These are phyloP conservation scores for Aspergillus sp. DNA, from an alignment of 2,329 filamentous ascomycete genomes.

Conservation along the genomic window DNA sequence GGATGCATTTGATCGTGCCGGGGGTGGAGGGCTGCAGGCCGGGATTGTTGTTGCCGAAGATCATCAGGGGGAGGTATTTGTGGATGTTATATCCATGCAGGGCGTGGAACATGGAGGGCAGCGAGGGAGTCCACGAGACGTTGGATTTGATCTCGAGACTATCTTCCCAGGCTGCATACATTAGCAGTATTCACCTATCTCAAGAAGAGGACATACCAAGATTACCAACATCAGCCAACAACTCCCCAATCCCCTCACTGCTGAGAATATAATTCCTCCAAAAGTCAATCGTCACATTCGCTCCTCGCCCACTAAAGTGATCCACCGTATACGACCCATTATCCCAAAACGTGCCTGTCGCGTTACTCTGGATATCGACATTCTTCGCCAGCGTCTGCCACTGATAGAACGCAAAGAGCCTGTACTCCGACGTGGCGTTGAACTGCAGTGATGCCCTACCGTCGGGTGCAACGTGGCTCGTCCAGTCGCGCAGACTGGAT, in stretches of 20 bases:
- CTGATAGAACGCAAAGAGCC: slow-evolving; percentile 16
- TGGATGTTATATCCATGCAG: slow-evolving; percentile 30
- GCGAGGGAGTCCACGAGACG: slow-evolving; percentile 33
- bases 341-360: slow-evolving; percentile 18
- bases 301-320: slow-evolving; percentile 37
- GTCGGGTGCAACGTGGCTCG: slow-evolving; percentile 3
- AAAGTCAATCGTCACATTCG: slow-evolving; percentile 30
- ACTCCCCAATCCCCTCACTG: slow-evolving; percentile 19
- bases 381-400: slow-evolving; percentile 12
- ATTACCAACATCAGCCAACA: slow-evolving; percentile 30
- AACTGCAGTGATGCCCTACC: slow-evolving; percentile 7
- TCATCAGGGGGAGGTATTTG: slow-evolving; percentile 27
- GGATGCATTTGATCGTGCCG: slow-evolving; percentile 7
- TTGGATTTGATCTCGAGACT: slow-evolving; percentile 28
- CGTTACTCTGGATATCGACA: slow-evolving; percentile 20
- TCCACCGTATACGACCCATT: slow-evolving; percentile 37
- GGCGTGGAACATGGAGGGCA: slow-evolving; percentile 24
- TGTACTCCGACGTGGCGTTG: not conserved
- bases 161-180: slow-evolving; percentile 14
- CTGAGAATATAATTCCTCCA: slow-evolving; percentile 36
- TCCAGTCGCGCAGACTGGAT: not conserved
- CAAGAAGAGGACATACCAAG: slow-evolving; percentile 11
- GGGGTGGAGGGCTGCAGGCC: slow-evolving; percentile 4
- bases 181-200: not conserved
- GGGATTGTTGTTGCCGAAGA: slow-evolving; percentile 20